Evolutionary conservation across 305 asterid genomes (phyloP).

Genomic region (Fraxinus nigra): DNA sequence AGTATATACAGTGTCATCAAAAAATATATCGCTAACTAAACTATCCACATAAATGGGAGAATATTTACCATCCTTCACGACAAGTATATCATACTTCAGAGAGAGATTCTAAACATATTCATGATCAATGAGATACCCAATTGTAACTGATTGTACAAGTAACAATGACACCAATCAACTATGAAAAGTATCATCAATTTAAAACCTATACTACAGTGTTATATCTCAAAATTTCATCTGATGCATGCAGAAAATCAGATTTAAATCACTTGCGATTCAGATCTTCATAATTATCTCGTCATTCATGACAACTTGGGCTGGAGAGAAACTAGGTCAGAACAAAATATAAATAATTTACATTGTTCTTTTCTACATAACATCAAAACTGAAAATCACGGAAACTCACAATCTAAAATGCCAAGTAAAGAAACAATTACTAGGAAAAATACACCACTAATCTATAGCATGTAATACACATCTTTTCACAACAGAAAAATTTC

Average conservation of each 20-base stretch:
- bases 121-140: background rate
- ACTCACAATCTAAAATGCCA: background rate
- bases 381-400: background rate
- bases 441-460: background rate
- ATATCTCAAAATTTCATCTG: background rate
- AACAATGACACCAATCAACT: background rate
- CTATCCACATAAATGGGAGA: background rate
- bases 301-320: background rate
- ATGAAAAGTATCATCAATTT: background rate
- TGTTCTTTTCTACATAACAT: background rate
- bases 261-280: background rate
- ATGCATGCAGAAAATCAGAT: background rate
- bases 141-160: background rate
- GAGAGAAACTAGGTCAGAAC: background rate
- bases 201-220: background rate
- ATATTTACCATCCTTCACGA: background rate
- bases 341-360: background rate
- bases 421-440: background rate
- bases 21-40: background rate
- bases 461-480: background rate
- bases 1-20: background rate
- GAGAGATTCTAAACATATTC: background rate
- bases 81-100: background rate
- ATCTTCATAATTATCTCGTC: background rate
- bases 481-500: background rate